A percentile compares a stretch with the other conserved stretches of the same genome.
Conservation (phyloP, 257 asterid species). For the Nicotiana obtusifolia region DNA sequence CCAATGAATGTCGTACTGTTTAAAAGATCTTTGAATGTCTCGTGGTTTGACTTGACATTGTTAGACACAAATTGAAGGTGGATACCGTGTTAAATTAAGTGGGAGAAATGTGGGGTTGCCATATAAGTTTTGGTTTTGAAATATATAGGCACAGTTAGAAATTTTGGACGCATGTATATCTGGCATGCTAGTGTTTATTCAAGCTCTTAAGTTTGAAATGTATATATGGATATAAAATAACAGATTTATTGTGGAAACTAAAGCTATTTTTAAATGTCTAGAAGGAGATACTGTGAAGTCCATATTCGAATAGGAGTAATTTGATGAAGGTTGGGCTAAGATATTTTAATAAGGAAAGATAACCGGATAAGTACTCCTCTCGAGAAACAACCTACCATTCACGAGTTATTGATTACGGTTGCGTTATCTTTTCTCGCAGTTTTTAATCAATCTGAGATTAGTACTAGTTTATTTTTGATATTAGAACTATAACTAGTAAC, state of each 20-base stretch:
- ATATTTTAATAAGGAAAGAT: neutral
- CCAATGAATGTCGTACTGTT: neutral
- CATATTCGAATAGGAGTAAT: conserved; percentile 1
- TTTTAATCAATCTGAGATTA: neutral
- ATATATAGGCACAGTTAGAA: neutral
- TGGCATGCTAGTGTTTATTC: neutral
- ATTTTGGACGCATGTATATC: neutral
- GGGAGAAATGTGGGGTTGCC: neutral
- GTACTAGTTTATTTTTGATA: neutral
- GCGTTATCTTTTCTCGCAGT: neutral
- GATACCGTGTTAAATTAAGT: neutral
- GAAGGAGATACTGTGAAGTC: neutral
- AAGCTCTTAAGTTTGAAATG: neutral
- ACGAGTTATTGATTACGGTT: neutral
- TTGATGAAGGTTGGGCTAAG: neutral
- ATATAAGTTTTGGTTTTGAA: neutral
- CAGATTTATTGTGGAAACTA: neutral
- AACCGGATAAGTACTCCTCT: neutral
- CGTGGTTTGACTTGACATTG: neutral
- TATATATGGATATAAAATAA: neutral
- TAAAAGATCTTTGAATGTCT: neutral
- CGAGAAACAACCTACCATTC: neutral
- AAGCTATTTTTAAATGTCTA: neutral
- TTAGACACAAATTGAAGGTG: neutral
- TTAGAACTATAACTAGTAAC: neutral